Evolutionary conservation across 2,329 filamentous ascomycete genomes (phyloP).

Genomic region (Colletotrichum echinochloae): DNA sequence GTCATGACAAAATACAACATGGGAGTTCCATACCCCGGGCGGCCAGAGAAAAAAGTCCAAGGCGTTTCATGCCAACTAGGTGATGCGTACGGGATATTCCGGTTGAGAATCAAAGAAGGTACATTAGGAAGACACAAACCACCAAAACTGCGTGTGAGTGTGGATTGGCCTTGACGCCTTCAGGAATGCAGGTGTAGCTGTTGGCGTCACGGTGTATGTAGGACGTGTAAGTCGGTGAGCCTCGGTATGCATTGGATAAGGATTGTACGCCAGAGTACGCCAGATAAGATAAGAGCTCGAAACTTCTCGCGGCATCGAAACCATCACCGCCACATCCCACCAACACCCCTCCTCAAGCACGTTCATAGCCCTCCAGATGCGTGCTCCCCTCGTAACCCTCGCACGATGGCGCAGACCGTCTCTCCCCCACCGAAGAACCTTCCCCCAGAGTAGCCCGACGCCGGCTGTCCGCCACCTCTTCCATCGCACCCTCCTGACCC

Average conservation of each 20-base stretch:
- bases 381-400: background rate
- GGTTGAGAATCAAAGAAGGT: too few relatives aligned
- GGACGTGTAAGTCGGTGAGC: slow-evolving; percentile 33
- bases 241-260: slow-evolving; percentile 15
- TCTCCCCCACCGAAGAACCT: background rate
- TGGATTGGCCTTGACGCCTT: background rate
- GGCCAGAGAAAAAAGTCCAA: background rate
- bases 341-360: background rate
- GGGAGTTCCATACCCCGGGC: background rate
- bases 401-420: slow-evolving; percentile 16
- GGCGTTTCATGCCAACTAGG: background rate
- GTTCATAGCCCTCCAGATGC: slow-evolving; percentile 10
- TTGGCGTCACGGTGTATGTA: background rate
- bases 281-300: slow-evolving; percentile 40
- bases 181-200: background rate
- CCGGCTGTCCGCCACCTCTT: background rate
- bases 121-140: background rate
- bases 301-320: background rate
- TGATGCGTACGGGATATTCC: background rate
- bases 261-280: accelerated
- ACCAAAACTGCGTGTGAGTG: background rate
- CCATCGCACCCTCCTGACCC: slow-evolving; percentile 60
- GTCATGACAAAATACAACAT: background rate
- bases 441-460: background rate
- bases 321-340: background rate